Evolutionary conservation across 768 basidiomycete genomes (phyloP).

Genomic region (Lentinula raphanica): DNA sequence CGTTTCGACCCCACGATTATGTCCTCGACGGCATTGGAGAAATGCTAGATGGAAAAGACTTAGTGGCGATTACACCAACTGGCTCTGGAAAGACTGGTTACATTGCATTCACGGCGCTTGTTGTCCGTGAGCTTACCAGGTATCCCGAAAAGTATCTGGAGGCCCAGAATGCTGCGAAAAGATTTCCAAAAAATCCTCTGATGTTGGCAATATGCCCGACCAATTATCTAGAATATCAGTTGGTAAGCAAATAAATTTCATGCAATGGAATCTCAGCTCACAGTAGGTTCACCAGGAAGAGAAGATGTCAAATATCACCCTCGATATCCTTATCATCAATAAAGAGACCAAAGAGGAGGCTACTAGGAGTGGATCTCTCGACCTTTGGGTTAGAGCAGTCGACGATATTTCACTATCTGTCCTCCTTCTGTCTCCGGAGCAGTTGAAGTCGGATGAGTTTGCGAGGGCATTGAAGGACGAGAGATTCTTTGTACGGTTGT

Average conservation of each 20-base stretch:
- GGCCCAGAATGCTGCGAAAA: no score
- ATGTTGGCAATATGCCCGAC: background rate
- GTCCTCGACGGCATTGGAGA: no score
- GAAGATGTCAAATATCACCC: background rate
- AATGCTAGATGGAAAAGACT: no score
- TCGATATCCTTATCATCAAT: background rate
- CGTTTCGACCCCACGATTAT: no score
- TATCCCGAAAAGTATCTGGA: background rate
- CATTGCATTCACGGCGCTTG: background rate
- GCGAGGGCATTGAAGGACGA: background rate
- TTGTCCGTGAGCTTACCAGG: background rate
- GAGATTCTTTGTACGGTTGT: slow-evolving; percentile 18
- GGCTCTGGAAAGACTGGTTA: no score
- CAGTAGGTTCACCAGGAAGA: background rate
- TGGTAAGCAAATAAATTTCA: background rate
- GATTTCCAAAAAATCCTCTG: slow-evolving; percentile 10
- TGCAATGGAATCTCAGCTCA: background rate
- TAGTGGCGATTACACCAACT: no score
- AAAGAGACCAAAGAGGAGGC: no score
- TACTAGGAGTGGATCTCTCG: background rate
- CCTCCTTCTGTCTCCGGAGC: background rate
- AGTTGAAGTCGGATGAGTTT: background rate
- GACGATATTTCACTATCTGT: background rate
- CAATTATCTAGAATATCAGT: background rate
- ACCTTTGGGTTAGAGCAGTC: background rate